Base-by-base conservation (phyloP, 805 yeast genomes). In the Ogataea nonfermentans region DNA sequence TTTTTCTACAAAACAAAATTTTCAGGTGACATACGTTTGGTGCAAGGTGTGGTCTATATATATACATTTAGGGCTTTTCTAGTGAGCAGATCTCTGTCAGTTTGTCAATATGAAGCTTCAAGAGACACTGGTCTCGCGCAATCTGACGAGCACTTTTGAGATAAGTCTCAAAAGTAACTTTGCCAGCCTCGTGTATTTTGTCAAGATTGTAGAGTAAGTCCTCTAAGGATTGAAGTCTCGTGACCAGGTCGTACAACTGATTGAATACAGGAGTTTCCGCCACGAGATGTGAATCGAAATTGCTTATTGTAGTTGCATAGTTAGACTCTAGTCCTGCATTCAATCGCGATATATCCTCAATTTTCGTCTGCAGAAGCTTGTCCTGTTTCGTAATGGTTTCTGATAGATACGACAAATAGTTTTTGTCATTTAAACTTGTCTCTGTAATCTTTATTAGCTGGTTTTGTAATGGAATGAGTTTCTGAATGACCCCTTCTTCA, bases 161-260 rank as follows among this genome's bases (percentile, higher is more conserved):
- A 48, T 73, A 74, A 13, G 56, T 57, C 3, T 67, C 69, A 15
- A 76, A 51, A 4, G 62, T 41, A n/a, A 79, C 52, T 31, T 63
- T 55, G 4, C 77, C 80, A 2, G 62, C 50, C 41, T 74, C 79
- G 43, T 73, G 76, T 4, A 77, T 71, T 14, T 79, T 76, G 4
- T 76, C 74, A 8, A 89, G 65, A 9, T 78, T 69, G 41, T 74
- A 69, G 9, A 75, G 53, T 0, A 90, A 68, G 55, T 90, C 96
- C 22, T 74, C 74, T n/a, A 81, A 71, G 1, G 95, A 85, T 44
- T 73, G 70, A 37, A 84, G 85, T 27, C 77, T 81, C 13, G 89
- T 73, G 0, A 77, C 76, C 1, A 82, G 63, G 14, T 74, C 74
- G 54, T 84, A 81, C 10, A 83, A 57, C 56, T 86, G 95, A 41